A percentile compares a stretch with the other conserved stretches of the same genome.
Evolutionary conservation across 1,139 yeast species (phyloP).

Genomic region (Debaryomycetaceae sp.): DNA sequence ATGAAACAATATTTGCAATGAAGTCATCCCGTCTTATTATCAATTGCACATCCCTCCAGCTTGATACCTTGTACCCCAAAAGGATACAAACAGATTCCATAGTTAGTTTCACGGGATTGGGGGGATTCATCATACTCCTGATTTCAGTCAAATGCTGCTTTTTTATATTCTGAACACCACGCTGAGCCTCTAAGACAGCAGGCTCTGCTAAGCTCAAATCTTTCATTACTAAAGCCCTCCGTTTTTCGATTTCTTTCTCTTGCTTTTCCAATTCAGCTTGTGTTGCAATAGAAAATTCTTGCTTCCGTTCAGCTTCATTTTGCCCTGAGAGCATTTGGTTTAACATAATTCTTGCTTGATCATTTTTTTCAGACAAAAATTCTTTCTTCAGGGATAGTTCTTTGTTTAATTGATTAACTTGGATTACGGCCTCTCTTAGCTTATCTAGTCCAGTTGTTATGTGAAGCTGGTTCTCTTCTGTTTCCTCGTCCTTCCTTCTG

Average conservation of each 20-base stretch:
- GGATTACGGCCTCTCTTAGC: slow-evolving; percentile 71
- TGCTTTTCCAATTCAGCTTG: slow-evolving; percentile 68
- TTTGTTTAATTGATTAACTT: slow-evolving; percentile 59
- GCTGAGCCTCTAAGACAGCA: slow-evolving; percentile 76
- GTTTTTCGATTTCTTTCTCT: slow-evolving; percentile 55
- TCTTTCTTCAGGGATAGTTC: slow-evolving; percentile 53
- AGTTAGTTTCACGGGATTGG: slow-evolving; percentile 79
- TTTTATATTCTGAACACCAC: slow-evolving; percentile 86
- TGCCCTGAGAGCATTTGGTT: slow-evolving; percentile 81
- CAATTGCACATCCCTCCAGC: slow-evolving; percentile 86
- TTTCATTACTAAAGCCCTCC: slow-evolving; percentile 53
- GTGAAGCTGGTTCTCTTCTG: slow-evolving; percentile 72
- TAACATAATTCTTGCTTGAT: slow-evolving; percentile 68
- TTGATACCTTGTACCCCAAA: slow-evolving; percentile 63
- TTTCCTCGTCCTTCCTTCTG: slow-evolving; percentile 37
- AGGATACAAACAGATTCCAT: slow-evolving; percentile 85
- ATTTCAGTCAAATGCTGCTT: slow-evolving; percentile 90
- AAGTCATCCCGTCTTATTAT: slow-evolving; percentile 83
- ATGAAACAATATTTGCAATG: slow-evolving; percentile 76
- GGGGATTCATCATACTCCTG: slow-evolving; percentile 88
- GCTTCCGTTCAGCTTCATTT: slow-evolving; percentile 87
- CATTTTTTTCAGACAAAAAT: slow-evolving; percentile 52
- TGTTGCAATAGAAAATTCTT: slow-evolving; percentile 78
- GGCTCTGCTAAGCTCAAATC: slow-evolving; percentile 82
- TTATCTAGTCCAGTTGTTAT: slow-evolving; percentile 71